Evolutionary conservation across 257 asterid species (phyloP).

Genomic region (Lycium ferocissimum): DNA sequence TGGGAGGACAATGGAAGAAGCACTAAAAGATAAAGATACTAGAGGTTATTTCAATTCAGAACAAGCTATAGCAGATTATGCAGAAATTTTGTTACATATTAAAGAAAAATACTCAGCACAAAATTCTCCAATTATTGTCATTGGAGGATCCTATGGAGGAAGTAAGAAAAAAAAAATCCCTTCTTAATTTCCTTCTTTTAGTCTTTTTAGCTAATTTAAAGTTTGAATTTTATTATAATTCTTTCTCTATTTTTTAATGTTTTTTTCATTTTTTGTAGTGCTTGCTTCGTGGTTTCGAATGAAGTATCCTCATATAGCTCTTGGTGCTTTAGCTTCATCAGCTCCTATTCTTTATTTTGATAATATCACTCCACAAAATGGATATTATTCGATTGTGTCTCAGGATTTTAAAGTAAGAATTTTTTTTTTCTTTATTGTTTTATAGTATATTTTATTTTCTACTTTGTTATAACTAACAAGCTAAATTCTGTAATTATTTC

Average conservation of each 20-base stretch:
- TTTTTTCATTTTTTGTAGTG: neutral
- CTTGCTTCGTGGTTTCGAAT: too few relatives aligned
- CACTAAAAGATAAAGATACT: conserved; percentile 44
- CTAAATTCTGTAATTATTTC: neutral
- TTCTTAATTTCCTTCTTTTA: neutral
- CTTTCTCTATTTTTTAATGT: neutral
- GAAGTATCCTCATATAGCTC: conserved; percentile 76
- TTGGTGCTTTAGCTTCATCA: conserved; percentile 84
- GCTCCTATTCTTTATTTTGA: conserved; percentile 87
- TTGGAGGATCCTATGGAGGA: conserved; percentile 90
- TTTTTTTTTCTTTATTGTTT: neutral
- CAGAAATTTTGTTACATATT: conserved; percentile 60
- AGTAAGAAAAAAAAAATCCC: conserved; percentile 43
- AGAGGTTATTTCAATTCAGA: conserved; percentile 84
- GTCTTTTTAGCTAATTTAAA: neutral
- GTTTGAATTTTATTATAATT: neutral
- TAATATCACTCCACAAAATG: conserved; percentile 64
- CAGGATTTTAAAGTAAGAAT: conserved; percentile 63
- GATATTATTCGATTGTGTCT: conserved; percentile 55
- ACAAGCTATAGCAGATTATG: conserved; percentile 87
- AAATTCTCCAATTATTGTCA: conserved; percentile 66
- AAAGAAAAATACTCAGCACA: conserved; percentile 55
- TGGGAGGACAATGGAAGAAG: conserved; percentile 54
- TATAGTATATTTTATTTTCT: neutral
- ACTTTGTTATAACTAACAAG: neutral